These are phyloP conservation scores for Solanum okadae DNA, from an alignment of 257 asterid genomes.

Conservation along the genomic window DNA sequence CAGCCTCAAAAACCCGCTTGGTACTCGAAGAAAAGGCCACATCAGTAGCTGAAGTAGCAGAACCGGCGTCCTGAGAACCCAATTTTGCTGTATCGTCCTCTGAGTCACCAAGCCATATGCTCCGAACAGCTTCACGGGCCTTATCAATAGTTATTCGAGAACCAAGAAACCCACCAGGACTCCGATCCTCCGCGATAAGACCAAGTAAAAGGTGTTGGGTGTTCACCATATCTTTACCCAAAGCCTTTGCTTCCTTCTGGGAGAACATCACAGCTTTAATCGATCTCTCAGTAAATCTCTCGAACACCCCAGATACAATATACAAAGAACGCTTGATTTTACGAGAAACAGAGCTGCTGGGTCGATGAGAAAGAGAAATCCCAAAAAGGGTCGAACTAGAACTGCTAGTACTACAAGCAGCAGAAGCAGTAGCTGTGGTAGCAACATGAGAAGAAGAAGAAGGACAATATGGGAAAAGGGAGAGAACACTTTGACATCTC, in stretches of 20 bases:
- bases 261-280: conserved; percentile 87
- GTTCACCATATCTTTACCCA: conserved; percentile 63
- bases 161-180: conserved; percentile 66
- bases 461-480: conserved; percentile 16
- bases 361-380: conserved; percentile 26
- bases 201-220: conserved; percentile 88
- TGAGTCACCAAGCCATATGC: conserved; percentile 41
- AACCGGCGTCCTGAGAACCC: conserved; percentile 10
- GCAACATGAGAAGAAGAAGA: conserved; percentile 6
- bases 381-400: conserved; percentile 41
- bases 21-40: conserved; percentile 65
- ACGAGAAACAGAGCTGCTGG: background rate
- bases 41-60: conserved; percentile 65
- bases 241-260: conserved; percentile 74
- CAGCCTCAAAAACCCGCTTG: conserved; percentile 91
- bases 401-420: conserved; percentile 28
- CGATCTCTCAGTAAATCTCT: conserved; percentile 88
- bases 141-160: conserved; percentile 60
- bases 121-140: conserved; percentile 73
- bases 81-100: background rate
- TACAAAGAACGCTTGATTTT: conserved; percentile 35
- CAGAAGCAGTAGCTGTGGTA: background rate
- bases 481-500: conserved; percentile 20
- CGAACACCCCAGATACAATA: conserved; percentile 66
- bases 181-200: conserved; percentile 87